Conservation (phyloP, 495 filamentous ascomycete species). For the Neurospora africana region DNA sequence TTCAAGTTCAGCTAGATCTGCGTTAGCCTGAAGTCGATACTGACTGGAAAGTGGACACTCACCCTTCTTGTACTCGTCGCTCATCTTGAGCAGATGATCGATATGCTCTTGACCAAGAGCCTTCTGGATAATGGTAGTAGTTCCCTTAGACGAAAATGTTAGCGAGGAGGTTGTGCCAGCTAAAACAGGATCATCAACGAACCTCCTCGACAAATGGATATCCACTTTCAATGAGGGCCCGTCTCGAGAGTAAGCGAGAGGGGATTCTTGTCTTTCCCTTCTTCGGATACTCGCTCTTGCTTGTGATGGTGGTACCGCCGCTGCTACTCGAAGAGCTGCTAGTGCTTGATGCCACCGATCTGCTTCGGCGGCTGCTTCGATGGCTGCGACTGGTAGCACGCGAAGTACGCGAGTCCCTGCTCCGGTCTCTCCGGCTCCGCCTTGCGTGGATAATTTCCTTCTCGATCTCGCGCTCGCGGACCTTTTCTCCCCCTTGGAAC, state of each 20-base stretch:
- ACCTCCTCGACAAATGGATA: constrained; percentile 86
- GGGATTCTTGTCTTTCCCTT: constrained; percentile 85
- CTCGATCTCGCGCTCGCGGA: constrained; percentile 41
- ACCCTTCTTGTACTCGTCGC: constrained; percentile 57
- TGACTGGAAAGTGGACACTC: constrained; percentile 1
- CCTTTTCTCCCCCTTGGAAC: constrained; percentile 17
- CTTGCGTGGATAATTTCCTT: constrained; percentile 35
- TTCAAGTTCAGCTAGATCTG: constrained; percentile 26
- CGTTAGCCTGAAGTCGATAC: constrained; percentile 6
- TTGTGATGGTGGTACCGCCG: constrained; percentile 32
- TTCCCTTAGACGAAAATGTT: constrained; percentile 43
- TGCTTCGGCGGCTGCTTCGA: constrained; percentile 25
- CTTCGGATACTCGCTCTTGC: constrained; percentile 57
- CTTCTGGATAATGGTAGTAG: constrained; percentile 64
- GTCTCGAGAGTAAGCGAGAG: constrained; percentile 58
- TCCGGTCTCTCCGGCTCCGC: constrained; percentile 19
- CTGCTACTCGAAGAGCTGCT: constrained; percentile 32
- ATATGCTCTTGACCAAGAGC: constrained; percentile 84
- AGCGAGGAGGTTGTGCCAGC: constrained; percentile 8
- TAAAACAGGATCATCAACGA: constrained; percentile 8
- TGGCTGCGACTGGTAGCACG: constrained; percentile 19
- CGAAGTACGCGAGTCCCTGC: constrained; percentile 20
- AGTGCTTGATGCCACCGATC: constrained; percentile 31
- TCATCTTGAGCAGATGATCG: constrained; percentile 73
- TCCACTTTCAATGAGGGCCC: constrained; percentile 69